Evolutionary conservation across 768 basidiomycete genomes (phyloP).

Genomic region (Naganishia kalamii): DNA sequence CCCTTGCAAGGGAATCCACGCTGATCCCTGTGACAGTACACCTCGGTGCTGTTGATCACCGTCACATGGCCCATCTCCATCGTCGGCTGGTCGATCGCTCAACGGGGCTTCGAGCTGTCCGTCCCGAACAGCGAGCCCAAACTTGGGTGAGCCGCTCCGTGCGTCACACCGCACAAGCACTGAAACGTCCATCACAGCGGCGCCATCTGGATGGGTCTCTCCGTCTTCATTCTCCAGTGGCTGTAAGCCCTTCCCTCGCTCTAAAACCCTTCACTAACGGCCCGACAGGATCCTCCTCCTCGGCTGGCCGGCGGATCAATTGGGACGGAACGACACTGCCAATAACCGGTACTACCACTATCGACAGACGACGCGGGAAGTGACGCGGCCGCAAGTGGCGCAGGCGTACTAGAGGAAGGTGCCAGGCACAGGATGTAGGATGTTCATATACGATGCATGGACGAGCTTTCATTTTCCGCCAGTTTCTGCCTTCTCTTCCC

Average conservation of each 20-base stretch:
- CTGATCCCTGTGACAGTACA: constrained; percentile 20
- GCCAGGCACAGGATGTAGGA: not conserved
- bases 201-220: constrained; percentile 44
- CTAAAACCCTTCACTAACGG: not conserved
- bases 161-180: not conserved
- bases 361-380: constrained; percentile 45
- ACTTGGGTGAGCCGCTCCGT: constrained; percentile 43
- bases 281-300: constrained; percentile 31
- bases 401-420: not conserved
- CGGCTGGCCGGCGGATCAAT: constrained; percentile 41
- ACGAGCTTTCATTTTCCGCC: not conserved
- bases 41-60: constrained; percentile 30
- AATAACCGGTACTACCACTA: constrained; percentile 45
- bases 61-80: constrained; percentile 40
- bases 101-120: constrained; percentile 33
- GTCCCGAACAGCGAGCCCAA: constrained; percentile 23
- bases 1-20: not conserved
- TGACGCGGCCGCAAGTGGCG: constrained; percentile 21
- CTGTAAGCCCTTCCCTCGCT: constrained; percentile 31
- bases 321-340: constrained; percentile 32
- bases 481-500: not conserved
- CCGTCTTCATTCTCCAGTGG: constrained; percentile 31
- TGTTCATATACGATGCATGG: not conserved
- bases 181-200: not conserved
- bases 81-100: constrained; percentile 43